Conservation (phyloP, 768 basidiomycete genomes). For the Amanita fuliginea region DNA sequence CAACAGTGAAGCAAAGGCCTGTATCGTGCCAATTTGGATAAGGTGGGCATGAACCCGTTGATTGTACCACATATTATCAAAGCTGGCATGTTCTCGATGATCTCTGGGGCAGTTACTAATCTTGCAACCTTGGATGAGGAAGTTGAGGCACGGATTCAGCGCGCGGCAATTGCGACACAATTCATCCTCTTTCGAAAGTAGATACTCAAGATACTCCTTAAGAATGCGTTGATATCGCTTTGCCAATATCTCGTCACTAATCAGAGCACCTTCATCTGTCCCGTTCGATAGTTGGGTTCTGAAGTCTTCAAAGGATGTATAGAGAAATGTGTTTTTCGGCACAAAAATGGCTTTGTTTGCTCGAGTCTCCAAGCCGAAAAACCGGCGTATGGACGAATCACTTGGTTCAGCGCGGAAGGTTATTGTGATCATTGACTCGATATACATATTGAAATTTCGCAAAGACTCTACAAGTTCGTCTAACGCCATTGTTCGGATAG, state of each 20-base stretch:
- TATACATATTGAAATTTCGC: background rate
- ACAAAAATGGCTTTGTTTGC: background rate
- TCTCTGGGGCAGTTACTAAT: slow-evolving; percentile 21
- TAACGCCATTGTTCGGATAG: background rate
- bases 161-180: slow-evolving; percentile 28
- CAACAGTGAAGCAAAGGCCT: slow-evolving; percentile 17
- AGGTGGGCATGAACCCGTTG: slow-evolving; percentile 31
- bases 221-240: slow-evolving; percentile 15
- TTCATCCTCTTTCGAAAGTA: slow-evolving; percentile 21
- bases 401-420: background rate
- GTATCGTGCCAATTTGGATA: slow-evolving; percentile 37
- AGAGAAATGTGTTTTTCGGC: background rate
- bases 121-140: slow-evolving; percentile 22
- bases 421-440: background rate
- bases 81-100: slow-evolving; percentile 17
- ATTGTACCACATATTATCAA: slow-evolving; percentile 25
- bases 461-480: slow-evolving; percentile 13
- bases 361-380: slow-evolving; percentile 1
- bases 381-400: background rate
- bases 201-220: slow-evolving; percentile 14
- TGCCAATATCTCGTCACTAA: background rate
- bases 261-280: background rate
- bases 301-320: background rate
- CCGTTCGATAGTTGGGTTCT: background rate
- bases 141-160: slow-evolving; percentile 13